A percentile compares a stretch with the other conserved stretches of the same genome.
Conservation (phyloP, 805 yeast genomes). For the Kodamaea kaohsiungensis region DNA sequence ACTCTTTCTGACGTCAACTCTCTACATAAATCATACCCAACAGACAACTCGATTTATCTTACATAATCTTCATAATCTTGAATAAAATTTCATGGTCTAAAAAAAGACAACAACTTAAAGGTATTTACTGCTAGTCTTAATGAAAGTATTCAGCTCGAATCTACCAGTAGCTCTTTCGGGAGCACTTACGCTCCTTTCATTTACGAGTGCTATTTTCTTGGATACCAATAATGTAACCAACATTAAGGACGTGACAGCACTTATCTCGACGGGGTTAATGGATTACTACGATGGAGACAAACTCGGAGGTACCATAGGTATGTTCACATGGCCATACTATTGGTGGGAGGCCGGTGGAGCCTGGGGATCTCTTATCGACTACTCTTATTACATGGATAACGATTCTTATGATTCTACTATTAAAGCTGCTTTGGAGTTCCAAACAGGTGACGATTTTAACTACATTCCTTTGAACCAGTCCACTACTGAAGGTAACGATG, state of each 20-base stretch:
- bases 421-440: slow-evolving; percentile 65
- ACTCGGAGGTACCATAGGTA: slow-evolving; percentile 79
- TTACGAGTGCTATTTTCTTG: slow-evolving; percentile 23
- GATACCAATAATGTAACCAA: slow-evolving; percentile 45
- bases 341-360: slow-evolving; percentile 99
- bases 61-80: not conserved
- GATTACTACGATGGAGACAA: slow-evolving; percentile 75
- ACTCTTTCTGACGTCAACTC: not conserved
- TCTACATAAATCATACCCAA: too few species aligned
- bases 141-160: not conserved
- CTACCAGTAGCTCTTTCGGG: slow-evolving; percentile 1
- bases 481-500: slow-evolving; percentile 95
- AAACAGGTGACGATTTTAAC: slow-evolving; percentile 65
- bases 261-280: slow-evolving; percentile 69
- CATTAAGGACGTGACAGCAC: slow-evolving; percentile 55
- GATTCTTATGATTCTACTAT: slow-evolving; percentile 61
- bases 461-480: slow-evolving; percentile 88
- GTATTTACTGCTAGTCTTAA: not conserved
- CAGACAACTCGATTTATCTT: not conserved
- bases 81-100: slow-evolving; percentile 4
- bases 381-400: slow-evolving; percentile 69
- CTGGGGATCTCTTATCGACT: slow-evolving; percentile 84
- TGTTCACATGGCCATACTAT: slow-evolving; percentile 88
- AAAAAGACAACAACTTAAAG: slow-evolving; percentile 6
- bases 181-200: slow-evolving; percentile 11